Evolutionary conservation across 2,329 filamentous ascomycete species (phyloP).

Genomic region (Colletotrichum navitas): DNA sequence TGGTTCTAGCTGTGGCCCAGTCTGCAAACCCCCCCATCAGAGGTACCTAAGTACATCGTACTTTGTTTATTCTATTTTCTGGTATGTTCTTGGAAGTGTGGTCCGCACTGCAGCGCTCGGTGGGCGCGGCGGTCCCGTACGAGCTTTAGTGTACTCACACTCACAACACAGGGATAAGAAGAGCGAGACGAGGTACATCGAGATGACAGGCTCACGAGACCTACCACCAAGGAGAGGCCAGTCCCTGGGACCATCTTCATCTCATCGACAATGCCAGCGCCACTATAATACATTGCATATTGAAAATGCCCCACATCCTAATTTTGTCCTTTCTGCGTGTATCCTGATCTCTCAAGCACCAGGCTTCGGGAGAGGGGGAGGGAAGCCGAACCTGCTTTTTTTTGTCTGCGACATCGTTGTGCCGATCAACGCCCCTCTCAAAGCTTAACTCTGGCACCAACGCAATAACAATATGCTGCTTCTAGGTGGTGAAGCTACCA

Average conservation of each 20-base stretch:
- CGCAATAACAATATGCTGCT: not conserved
- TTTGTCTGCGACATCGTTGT: constrained; percentile 40
- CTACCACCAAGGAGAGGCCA: not conserved
- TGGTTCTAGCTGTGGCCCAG: not conserved
- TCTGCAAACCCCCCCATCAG: constrained; percentile 1
- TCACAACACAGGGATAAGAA: not conserved
- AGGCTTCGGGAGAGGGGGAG: not conserved
- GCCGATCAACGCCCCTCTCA: constrained; percentile 38
- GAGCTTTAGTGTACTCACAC: too few relatives aligned
- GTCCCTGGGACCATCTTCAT: constrained; percentile 22
- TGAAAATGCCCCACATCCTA: constrained; percentile 21
- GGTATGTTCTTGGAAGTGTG: not conserved
- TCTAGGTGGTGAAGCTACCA: not conserved
- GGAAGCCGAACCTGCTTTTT: constrained; percentile 9
- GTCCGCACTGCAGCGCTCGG: not conserved
- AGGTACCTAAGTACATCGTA: not conserved
- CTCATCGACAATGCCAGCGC: constrained; percentile 21
- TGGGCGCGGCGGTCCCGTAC: too few relatives aligned
- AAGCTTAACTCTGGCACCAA: constrained; percentile 36
- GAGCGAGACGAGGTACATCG: not conserved
- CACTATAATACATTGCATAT: constrained; percentile 24
- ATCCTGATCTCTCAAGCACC: constrained; percentile 14
- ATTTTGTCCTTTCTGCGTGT: constrained; percentile 16
- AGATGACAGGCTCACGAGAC: not conserved
- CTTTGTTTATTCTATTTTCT: not conserved